Evolutionary conservation across 176 grass and related monocot genomes (phyloP), one percentile per base, ranked within the genome.

Genomic region (bread wheat (Triticum aestivum)): DNA sequence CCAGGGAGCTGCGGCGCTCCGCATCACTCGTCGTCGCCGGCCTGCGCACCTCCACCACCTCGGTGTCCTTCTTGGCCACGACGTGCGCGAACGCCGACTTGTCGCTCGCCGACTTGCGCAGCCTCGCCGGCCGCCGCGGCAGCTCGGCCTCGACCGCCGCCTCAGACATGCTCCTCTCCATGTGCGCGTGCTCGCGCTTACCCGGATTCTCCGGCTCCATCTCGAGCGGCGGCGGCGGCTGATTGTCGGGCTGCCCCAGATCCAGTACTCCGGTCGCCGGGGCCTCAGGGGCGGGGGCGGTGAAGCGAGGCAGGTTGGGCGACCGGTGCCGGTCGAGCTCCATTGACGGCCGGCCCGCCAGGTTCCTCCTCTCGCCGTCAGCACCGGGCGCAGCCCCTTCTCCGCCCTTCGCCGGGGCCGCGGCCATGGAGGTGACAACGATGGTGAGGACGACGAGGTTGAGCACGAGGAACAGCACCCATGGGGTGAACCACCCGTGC

Each of bases 391-490:
- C 35, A 0, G 20, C 86, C 10, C 49, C 74, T 11, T 69, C 41
- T 6, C 42, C 11, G 75, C 18, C 44, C 72, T 24, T 14, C 44
- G 82, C 18, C 15, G 87, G 61, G 47, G 76, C 6, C 8, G 73
- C 20, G 3, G 54, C 65, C 90, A 90, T 94, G 85, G 94, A 96
- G 45, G 90, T 94, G 68, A 99, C 80, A 62, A 92, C 89, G 72
- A 99, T 99, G 90, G 92, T 96, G 26, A 92, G 90, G 66, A 99
- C 94, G 88, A 99, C 94, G 76, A 99, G 20, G 88, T 96, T 99
- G 85, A 99, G 85, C 18, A 99, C 73, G n/a, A 99, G 10, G 90
- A 99, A 99, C 37, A 99, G 75, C 41, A 96, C 90, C 23, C 90
- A 61, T 0, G 97, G 97, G 11, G 90, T 99, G 88, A 99, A 90